Percentiles rank a stretch among this genome's conserved stretches.
These are phyloP conservation scores for Penicillium brasilianum DNA, from an alignment of 2,329 filamentous ascomycete genomes.

Conservation along the genomic window DNA sequence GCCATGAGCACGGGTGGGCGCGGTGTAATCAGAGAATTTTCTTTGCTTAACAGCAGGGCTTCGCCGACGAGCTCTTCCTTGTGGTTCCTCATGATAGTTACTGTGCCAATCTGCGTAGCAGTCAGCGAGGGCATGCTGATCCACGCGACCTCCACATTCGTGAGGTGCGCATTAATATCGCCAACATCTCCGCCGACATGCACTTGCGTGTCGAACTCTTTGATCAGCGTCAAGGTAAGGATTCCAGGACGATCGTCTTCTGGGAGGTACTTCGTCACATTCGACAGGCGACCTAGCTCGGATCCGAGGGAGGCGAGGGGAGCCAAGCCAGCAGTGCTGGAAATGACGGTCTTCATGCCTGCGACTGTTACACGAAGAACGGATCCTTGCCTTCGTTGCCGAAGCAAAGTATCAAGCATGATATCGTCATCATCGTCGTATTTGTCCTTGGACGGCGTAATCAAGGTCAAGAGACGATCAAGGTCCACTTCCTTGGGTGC, in stretches of 20 bases:
- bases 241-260: conserved; percentile 93
- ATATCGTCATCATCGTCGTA: conserved; percentile 92
- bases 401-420: conserved; percentile 85
- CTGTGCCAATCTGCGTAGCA: conserved; percentile 71
- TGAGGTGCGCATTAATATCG: conserved; percentile 60
- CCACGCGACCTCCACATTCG: conserved; percentile 73
- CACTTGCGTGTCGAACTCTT: conserved; percentile 65
- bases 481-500: conserved; percentile 79
- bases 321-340: conserved; percentile 67
- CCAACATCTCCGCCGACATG: conserved; percentile 74
- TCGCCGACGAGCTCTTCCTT: conserved; percentile 74
- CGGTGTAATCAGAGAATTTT: conserved; percentile 20
- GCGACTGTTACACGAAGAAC: conserved; percentile 75
- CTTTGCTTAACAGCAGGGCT: conserved; percentile 49
- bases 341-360: conserved; percentile 65
- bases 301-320: conserved; percentile 73
- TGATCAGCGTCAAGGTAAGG: conserved; percentile 72
- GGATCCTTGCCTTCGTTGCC: conserved; percentile 84
- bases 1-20: conserved; percentile 74
- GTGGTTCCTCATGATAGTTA: conserved; percentile 68
- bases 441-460: conserved; percentile 89
- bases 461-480: conserved; percentile 78
- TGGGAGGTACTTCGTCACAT: conserved; percentile 90
- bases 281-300: conserved; percentile 81
- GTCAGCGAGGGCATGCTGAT: conserved; percentile 84